A percentile compares a stretch with the other conserved stretches of the same genome.
Conservation (phyloP, 495 filamentous ascomycete species). For the Penicillium macrosclerotiorum region DNA sequence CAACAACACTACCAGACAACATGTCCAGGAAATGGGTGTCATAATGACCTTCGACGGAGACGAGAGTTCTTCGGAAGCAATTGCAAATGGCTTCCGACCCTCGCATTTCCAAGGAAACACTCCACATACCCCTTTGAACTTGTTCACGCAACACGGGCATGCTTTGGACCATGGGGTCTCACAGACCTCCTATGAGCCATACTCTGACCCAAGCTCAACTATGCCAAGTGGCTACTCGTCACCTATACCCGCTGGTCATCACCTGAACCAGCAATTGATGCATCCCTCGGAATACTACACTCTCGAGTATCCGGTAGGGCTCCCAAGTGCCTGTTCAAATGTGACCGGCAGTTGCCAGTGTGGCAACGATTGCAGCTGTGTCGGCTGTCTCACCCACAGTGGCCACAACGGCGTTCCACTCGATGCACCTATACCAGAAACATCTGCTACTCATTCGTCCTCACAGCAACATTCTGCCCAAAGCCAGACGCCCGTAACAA, state of each 20-base stretch:
- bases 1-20: constrained; percentile 66
- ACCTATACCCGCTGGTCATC: constrained; percentile 22
- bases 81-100: constrained; percentile 15
- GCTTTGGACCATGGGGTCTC: constrained; percentile 13
- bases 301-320: constrained; percentile 44
- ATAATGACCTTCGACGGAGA: constrained; percentile 41
- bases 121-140: constrained; percentile 6
- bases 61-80: constrained; percentile 17
- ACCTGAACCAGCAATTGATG: constrained; percentile 36
- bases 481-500: not conserved
- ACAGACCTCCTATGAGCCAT: constrained; percentile 16
- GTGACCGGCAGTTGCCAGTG: constrained; percentile 49
- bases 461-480: constrained; percentile 3
- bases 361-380: constrained; percentile 47
- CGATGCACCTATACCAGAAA: constrained; percentile 14
- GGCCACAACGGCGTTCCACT: constrained; percentile 42
- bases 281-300: constrained; percentile 44
- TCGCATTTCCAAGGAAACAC: constrained; percentile 7
- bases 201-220: constrained; percentile 14
- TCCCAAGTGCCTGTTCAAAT: constrained; percentile 41
- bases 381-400: constrained; percentile 51
- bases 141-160: constrained; percentile 15
- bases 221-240: constrained; percentile 30
- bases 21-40: constrained; percentile 53
- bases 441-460: too few relatives aligned